phyloP scores from a whole-genome alignment of 169 alveolate species.

The Perkinsus chesapeaki region DNA sequence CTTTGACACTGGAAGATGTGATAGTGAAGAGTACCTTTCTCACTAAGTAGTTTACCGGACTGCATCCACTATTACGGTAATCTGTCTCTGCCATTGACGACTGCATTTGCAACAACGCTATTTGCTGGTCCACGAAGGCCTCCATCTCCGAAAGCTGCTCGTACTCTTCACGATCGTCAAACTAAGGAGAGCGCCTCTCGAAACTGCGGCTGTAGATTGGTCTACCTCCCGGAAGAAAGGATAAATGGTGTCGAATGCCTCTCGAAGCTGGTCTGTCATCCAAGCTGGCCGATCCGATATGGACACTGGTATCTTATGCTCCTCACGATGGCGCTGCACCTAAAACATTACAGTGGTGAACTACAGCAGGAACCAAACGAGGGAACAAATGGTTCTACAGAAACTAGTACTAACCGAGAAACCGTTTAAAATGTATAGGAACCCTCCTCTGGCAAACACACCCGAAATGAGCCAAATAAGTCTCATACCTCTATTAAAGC shows the following conservation, averaged over 20 bases:
- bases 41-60: too few relatives aligned
- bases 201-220: neutral
- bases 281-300: neutral
- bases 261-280: neutral
- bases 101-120: neutral
- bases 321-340: neutral
- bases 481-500: too few relatives aligned
- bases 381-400: too few relatives aligned
- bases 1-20: neutral
- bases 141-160: neutral
- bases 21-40: neutral
- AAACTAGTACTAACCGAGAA: too few relatives aligned
- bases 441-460: too few relatives aligned
- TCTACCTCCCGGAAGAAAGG: neutral
- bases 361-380: too few relatives aligned
- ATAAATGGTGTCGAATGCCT: neutral
- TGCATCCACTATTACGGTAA: neutral
- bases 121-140: neutral
- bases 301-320: neutral
- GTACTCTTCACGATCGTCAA: neutral
- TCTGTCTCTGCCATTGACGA: neutral
- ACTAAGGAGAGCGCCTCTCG: neutral
- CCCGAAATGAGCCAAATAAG: too few relatives aligned
- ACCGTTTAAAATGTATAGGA: too few relatives aligned
- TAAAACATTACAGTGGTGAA: too few relatives aligned